A percentile compares a stretch with the other conserved stretches of the same genome.
phyloP scores from a whole-genome alignment of 2,329 filamentous ascomycete species.

The Aureobasidium melanogenum region DNA sequence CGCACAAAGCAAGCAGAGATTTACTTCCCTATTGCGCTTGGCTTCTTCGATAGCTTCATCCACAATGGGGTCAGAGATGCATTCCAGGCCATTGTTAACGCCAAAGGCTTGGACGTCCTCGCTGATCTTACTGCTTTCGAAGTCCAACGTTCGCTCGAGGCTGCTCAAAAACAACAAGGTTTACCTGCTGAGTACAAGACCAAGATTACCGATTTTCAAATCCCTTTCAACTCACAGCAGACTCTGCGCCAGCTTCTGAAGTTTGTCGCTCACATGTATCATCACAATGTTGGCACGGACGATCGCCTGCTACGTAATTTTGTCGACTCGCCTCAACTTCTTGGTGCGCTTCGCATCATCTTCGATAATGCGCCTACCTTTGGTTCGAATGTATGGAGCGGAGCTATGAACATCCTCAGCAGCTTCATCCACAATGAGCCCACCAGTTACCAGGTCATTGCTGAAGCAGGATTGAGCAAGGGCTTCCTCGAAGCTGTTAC shows the following conservation, averaged over 20 bases:
- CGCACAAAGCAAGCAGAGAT: conserved; percentile 74
- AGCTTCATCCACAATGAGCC: conserved; percentile 99
- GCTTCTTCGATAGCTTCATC: conserved; percentile 81
- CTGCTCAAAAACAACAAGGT: conserved; percentile 60
- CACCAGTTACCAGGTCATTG: conserved; percentile 92
- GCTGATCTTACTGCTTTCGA: conserved; percentile 78
- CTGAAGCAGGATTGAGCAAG: conserved; percentile 83
- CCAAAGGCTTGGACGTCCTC: conserved; percentile 79
- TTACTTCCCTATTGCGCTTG: conserved; percentile 73
- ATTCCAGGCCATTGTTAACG: conserved; percentile 71
- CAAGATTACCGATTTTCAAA: conserved; percentile 80
- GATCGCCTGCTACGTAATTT: conserved; percentile 86
- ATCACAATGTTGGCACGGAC: conserved; percentile 67
- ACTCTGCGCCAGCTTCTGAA: conserved; percentile 90
- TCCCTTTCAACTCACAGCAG: conserved; percentile 88
- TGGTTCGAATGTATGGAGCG: conserved; percentile 92
- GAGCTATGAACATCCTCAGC: conserved; percentile 81
- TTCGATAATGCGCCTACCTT: conserved; percentile 72
- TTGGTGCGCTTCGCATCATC: conserved; percentile 70
- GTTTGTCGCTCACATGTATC: conserved; percentile 92
- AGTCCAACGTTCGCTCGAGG: conserved; percentile 59
- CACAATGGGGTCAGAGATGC: conserved; percentile 71
- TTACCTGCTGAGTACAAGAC: conserved; percentile 66
- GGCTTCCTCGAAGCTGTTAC: conserved; percentile 77
- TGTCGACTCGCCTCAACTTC: conserved; percentile 81